Conservation (phyloP, 208 protist genomes). For the Leishmania martiniquensis region DNA sequence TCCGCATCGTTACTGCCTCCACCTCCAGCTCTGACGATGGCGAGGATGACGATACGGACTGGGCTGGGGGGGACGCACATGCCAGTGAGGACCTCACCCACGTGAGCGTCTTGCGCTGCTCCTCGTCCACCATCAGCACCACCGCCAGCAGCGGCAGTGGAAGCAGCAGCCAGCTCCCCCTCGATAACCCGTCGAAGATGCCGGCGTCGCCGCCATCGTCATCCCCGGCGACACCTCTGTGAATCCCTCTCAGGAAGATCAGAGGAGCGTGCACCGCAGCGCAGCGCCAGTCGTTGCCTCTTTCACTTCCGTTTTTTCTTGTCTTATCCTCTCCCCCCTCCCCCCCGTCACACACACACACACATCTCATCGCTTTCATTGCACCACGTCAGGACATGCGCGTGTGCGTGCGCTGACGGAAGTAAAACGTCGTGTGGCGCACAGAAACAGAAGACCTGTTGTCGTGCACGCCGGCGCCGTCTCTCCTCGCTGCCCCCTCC, state of each 20-base stretch:
- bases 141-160: background rate
- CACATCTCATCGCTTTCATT: background rate
- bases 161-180: background rate
- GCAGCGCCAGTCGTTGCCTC: background rate
- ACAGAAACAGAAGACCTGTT: background rate
- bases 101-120: background rate
- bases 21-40: background rate
- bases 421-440: background rate
- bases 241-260: background rate
- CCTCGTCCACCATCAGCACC: background rate
- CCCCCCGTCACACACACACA: background rate
- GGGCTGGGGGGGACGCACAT: too few relatives aligned
- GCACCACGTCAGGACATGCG: background rate
- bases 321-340: background rate
- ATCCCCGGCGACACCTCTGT: background rate
- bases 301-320: background rate
- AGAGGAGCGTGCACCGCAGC: background rate
- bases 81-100: background rate
- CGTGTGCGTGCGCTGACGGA: background rate
- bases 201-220: background rate
- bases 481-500: too few relatives aligned
- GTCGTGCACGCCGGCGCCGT: too few relatives aligned
- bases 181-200: background rate
- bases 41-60: background rate
- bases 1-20: conserved; percentile 5